These are phyloP conservation scores for Lipomyces chichibuensis DNA, from an alignment of 805 yeast genomes.

Conservation along the genomic window DNA sequence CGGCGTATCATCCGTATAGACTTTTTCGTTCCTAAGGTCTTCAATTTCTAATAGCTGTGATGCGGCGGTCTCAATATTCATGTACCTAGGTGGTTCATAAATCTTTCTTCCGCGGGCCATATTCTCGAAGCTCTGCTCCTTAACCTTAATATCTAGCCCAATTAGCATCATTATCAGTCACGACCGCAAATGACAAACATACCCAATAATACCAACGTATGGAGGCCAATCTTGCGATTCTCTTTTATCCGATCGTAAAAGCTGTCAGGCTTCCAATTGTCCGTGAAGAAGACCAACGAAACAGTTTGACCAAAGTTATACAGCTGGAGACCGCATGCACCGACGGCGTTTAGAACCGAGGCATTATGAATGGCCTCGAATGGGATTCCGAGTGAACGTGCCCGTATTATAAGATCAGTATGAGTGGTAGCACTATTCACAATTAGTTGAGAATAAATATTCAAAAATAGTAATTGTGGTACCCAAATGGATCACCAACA, in stretches of 20 bases:
- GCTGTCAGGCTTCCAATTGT: conserved; percentile 93
- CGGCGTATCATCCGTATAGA: conserved; percentile 85
- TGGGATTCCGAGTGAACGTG: conserved; percentile 76
- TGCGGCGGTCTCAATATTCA: conserved; percentile 90
- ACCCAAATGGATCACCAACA: conserved; percentile 95
- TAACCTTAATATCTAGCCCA: conserved; percentile 72
- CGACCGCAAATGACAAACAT: neutral
- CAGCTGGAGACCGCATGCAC: conserved; percentile 94
- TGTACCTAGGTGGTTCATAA: conserved; percentile 96
- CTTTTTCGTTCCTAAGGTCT: conserved; percentile 70
- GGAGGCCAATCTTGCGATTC: conserved; percentile 87
- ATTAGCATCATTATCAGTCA: neutral
- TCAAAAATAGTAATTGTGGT: neutral
- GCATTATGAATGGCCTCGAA: conserved; percentile 92
- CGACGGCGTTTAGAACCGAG: conserved; percentile 96
- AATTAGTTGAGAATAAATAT: neutral
- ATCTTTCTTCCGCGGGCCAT: conserved; percentile 89
- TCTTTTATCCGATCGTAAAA: conserved; percentile 88
- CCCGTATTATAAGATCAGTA: conserved; percentile 89
- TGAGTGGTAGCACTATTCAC: conserved; percentile 78
- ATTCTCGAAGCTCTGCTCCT: conserved; percentile 93
- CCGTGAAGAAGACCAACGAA: conserved; percentile 95
- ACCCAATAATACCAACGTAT: conserved; percentile 79
- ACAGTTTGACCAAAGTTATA: conserved; percentile 97
- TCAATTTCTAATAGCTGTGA: conserved; percentile 86